Conservation (phyloP, 2,329 filamentous ascomycete genomes). For the Trichoderma koningii region DNA sequence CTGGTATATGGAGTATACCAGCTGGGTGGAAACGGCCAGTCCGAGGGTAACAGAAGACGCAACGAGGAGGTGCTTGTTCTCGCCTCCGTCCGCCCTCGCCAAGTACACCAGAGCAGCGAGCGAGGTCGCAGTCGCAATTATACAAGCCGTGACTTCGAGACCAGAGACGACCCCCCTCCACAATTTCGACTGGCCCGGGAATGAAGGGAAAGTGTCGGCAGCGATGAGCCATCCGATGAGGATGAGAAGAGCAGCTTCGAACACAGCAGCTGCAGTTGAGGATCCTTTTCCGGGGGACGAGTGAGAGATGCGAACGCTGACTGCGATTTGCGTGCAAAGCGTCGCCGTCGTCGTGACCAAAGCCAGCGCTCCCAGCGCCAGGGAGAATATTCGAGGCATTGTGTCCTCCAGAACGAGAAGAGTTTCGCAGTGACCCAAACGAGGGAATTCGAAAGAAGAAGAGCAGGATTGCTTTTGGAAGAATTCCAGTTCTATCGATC, state of each 20-base stretch:
- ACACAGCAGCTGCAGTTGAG: conserved; percentile 35
- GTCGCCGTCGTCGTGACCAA: conserved; percentile 30
- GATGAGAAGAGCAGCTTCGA: conserved; percentile 37
- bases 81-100: conserved; percentile 32
- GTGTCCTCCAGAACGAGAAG: not conserved
- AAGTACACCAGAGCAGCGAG: conserved; percentile 47
- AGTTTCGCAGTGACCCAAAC: not conserved
- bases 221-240: conserved; percentile 40
- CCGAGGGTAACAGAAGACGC: conserved; percentile 50
- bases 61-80: conserved; percentile 41
- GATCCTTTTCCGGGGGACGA: conserved; percentile 27
- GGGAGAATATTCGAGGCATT: conserved; percentile 18
- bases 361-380: conserved; percentile 28
- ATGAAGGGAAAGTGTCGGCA: conserved; percentile 34
- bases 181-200: conserved; percentile 33
- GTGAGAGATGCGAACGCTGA: conserved; percentile 24
- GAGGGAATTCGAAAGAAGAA: conserved; percentile 2
- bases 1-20: conserved; percentile 51
- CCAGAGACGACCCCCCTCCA: conserved; percentile 35
- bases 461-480: conserved; percentile 9
- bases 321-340: conserved; percentile 31
- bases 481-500: conserved; percentile 10
- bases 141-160: conserved; percentile 44
- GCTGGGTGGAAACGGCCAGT: conserved; percentile 49
- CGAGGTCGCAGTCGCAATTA: conserved; percentile 50